Evolutionary conservation across 2,329 filamentous ascomycete genomes (phyloP).

Genomic region (Byssochlamys sp.): DNA sequence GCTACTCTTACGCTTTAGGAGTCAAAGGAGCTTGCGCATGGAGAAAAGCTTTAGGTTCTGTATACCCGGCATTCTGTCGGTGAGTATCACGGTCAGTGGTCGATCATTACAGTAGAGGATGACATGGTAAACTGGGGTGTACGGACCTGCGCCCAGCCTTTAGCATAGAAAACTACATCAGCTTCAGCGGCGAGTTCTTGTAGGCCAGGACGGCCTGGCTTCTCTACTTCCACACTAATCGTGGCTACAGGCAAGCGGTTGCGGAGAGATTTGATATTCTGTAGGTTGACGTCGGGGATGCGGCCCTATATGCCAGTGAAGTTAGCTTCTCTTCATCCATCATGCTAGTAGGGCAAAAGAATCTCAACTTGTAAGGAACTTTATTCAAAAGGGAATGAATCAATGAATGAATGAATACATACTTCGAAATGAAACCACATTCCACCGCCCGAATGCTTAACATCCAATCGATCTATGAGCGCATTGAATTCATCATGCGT

Average conservation of each 20-base stretch:
- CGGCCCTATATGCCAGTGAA: constrained; percentile 43
- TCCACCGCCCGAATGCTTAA: constrained; percentile 10
- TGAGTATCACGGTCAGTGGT: not conserved
- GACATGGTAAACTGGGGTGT: not conserved
- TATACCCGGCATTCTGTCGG: constrained; percentile 28
- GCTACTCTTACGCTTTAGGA: constrained; percentile 38
- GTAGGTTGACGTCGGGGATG: constrained; percentile 50
- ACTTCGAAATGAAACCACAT: constrained; percentile 67
- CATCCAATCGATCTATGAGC: constrained; percentile 33
- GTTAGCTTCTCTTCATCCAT: not conserved
- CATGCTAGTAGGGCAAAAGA: not conserved
- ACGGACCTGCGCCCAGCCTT: constrained; percentile 57
- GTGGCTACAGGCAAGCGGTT: constrained; percentile 33
- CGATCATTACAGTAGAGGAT: not conserved
- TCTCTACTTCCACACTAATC: constrained; percentile 65
- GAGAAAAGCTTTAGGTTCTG: constrained; percentile 45
- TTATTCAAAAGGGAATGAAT: not conserved
- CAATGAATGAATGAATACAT: constrained; percentile 1
- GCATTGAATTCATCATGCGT: constrained; percentile 49
- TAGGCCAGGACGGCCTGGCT: constrained; percentile 54
- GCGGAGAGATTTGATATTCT: constrained; percentile 51
- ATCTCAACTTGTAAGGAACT: not conserved
- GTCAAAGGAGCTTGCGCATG: constrained; percentile 32
- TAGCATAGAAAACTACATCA: constrained; percentile 66
- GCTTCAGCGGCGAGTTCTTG: constrained; percentile 51